A percentile compares a stretch with the other conserved stretches of the same genome.
These are phyloP conservation scores for Linaria vulgaris DNA, from an alignment of 257 asterid genomes.

Conservation along the genomic window DNA sequence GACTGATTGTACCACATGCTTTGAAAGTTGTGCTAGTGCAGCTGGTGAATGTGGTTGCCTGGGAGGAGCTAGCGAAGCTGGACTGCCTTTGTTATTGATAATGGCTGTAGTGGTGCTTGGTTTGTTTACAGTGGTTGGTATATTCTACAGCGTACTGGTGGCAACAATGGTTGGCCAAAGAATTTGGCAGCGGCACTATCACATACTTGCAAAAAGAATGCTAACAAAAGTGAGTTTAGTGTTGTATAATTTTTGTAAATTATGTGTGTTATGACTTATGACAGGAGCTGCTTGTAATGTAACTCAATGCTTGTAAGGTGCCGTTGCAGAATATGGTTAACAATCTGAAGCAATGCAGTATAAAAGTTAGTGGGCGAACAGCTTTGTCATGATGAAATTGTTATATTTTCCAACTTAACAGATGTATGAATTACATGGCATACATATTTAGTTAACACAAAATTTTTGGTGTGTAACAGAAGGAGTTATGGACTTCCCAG, in stretches of 20 bases:
- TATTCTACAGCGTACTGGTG: constrained; percentile 83
- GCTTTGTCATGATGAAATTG: too few species aligned
- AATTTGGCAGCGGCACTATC: constrained; percentile 98
- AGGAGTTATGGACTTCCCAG: too few species aligned
- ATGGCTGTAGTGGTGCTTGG: constrained; percentile 81
- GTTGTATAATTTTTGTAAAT: constrained; percentile 3
- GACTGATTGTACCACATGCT: constrained; percentile 96
- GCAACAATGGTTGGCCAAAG: constrained; percentile 97
- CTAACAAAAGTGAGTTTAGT: constrained; percentile 68
- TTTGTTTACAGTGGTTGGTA: constrained; percentile 84
- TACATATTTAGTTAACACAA: too few species aligned
- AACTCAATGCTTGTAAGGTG: too few species aligned
- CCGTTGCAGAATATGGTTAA: too few species aligned
- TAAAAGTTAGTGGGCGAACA: too few species aligned
- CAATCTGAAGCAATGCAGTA: too few species aligned
- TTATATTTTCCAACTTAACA: too few species aligned
- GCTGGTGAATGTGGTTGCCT: constrained; percentile 90
- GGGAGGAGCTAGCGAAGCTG: constrained; percentile 99
- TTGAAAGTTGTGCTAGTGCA: constrained; percentile 81
- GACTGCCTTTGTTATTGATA: constrained; percentile 69
- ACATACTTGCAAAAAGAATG: constrained; percentile 94
- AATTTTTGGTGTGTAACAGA: too few species aligned
- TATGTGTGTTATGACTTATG: background rate
- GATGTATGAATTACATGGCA: too few species aligned
- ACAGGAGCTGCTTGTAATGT: background rate